These are phyloP conservation scores for Hygrophoropsis aurantiaca DNA, from an alignment of 768 basidiomycete species.

Conservation along the genomic window DNA sequence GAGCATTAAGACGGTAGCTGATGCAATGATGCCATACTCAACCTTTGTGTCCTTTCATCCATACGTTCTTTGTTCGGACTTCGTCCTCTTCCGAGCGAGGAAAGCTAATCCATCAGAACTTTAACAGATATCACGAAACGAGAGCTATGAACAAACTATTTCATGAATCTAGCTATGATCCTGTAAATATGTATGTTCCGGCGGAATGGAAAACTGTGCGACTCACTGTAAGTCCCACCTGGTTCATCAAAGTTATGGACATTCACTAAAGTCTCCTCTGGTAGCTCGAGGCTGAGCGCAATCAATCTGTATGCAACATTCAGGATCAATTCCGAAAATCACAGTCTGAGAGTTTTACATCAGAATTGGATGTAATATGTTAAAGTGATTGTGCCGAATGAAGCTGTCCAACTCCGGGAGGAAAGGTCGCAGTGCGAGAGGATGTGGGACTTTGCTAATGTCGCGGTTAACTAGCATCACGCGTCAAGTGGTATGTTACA, in stretches of 20 bases:
- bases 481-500: background rate
- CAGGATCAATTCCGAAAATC: background rate
- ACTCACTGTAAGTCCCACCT: conserved; percentile 37
- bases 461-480: conserved; percentile 31
- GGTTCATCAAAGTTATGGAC: conserved; percentile 36
- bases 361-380: conserved; percentile 37
- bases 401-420: conserved; percentile 37
- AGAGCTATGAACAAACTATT: conserved; percentile 38
- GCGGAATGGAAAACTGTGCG: background rate
- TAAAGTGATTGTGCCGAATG: conserved; percentile 34
- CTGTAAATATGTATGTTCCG: background rate
- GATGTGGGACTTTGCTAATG: conserved; percentile 34
- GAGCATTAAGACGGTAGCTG: background rate
- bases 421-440: conserved; percentile 35
- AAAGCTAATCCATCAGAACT: background rate
- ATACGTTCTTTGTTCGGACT: conserved; percentile 44
- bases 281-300: conserved; percentile 44
- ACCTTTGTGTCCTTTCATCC: conserved; percentile 59
- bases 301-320: conserved; percentile 29
- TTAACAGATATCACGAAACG: background rate
- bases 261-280: conserved; percentile 43
- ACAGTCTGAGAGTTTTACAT: conserved; percentile 18
- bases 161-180: conserved; percentile 42
- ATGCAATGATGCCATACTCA: conserved; percentile 10
- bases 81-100: conserved; percentile 21